Base-by-base conservation (phyloP, 768 basidiomycete species). In the Lentinus tigrinus region DNA sequence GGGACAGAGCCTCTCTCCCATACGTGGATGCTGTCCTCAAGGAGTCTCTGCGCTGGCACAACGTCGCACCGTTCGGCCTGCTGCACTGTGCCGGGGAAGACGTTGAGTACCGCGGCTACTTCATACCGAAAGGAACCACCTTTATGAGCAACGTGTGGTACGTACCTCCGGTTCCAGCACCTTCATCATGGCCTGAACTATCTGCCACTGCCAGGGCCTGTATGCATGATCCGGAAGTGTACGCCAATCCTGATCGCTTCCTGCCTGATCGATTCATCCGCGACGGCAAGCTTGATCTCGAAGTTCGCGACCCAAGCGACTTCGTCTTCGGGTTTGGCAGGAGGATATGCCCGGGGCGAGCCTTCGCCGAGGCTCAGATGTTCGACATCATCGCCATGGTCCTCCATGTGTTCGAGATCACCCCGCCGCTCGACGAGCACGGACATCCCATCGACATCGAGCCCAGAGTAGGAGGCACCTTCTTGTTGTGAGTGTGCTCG, bases 61-160 rank as follows among this genome's bases (percentile, higher is more conserved):
- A 37, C 14, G 57, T 57, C 16, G 52, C 43, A 5, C 58, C 60
- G 8, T 26, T 85, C 7, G 43, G 43, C 8, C 8, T 68, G 38
- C 61, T 64, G 17, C 64, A 71, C 24, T 49, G 62, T 3, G 57
- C 65, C 7, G 26, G 40, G 2, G 27, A n/a, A 17, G 52, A 60
- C 23, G 65, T 70, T 37, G 34, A 61, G 10, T 64, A 64, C 43
- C 60, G 62, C 7, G 63, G 68, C 11, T 60, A 67, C 39, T 55
- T 65, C 43, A 64, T 71, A 13, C 71, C 71, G 8, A 61, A 63
- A n/a, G 71, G 71, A 14, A 54, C 63, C 21, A 11, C 43, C 14
- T 19, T 44, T 14, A 19, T 44, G 7, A 10, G 11, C 9, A 44
- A 44, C 21, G 43, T 19, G 10, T 44, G 43, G 43, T 44, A 19